Conservation (phyloP, 306 rosid species). For the Oxytropis ochrocephala region DNA sequence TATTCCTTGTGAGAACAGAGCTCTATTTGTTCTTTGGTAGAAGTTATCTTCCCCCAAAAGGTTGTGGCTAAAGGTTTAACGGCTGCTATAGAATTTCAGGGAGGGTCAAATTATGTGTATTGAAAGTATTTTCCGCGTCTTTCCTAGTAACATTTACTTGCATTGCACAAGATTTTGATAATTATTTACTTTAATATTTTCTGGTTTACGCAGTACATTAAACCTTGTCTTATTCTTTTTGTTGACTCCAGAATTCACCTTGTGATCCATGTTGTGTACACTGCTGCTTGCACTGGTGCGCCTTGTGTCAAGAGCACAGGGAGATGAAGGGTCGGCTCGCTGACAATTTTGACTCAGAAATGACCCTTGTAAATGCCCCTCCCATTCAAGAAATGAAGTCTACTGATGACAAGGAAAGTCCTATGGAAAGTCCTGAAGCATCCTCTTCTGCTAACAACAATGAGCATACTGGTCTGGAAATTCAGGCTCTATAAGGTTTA, state of each 20-base stretch:
- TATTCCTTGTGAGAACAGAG: neutral
- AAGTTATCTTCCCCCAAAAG: neutral
- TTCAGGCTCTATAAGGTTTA: conserved; percentile 55
- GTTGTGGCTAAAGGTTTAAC: neutral
- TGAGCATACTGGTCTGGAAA: conserved; percentile 55
- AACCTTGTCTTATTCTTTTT: neutral
- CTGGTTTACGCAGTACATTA: neutral
- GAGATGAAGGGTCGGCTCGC: conserved; percentile 85
- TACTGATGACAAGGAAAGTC: conserved; percentile 29
- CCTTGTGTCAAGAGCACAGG: conserved; percentile 94
- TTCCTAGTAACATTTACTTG: neutral
- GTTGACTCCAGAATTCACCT: conserved; percentile 59
- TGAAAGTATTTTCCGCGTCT: neutral
- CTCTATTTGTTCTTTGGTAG: neutral
- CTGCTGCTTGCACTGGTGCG: conserved; percentile 93
- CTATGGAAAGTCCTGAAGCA: conserved; percentile 34
- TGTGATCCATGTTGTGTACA: conserved; percentile 95
- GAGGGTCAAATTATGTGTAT: neutral
- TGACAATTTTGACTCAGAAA: conserved; percentile 40
- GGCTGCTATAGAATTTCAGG: neutral
- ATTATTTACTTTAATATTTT: neutral
- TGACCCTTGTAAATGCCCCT: conserved; percentile 70
- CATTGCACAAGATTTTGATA: neutral
- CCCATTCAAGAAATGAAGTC: conserved; percentile 86
- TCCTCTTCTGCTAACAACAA: conserved; percentile 32